A percentile compares a stretch with the other conserved stretches of the same genome.
phyloP scores from a whole-genome alignment of 305 asterid genomes.

The Fraxinus platypoda region DNA sequence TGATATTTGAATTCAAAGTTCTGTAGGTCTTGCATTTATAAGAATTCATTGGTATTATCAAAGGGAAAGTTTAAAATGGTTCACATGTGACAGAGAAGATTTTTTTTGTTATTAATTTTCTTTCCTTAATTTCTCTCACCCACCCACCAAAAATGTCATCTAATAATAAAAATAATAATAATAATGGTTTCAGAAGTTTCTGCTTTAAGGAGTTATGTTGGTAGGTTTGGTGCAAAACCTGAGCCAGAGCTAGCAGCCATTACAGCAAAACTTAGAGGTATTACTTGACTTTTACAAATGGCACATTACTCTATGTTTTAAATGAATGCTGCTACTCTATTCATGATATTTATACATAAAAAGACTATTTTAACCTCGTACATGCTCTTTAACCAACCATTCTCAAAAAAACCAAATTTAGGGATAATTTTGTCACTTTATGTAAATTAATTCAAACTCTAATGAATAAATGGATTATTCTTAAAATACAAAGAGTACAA shows the following conservation, averaged over 20 bases:
- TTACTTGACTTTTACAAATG: neutral
- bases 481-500: neutral
- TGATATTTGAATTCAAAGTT: constrained; percentile 16
- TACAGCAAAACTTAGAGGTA: neutral
- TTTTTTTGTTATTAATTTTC: neutral
- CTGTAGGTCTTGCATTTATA: neutral
- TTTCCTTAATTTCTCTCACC: constrained; percentile 20
- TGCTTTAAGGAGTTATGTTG: neutral
- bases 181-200: constrained; percentile 5
- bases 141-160: neutral
- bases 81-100: neutral
- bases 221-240: constrained; percentile 11
- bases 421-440: neutral
- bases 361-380: neutral
- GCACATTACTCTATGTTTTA: neutral
- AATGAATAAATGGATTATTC: neutral
- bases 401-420: neutral
- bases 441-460: neutral
- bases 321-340: neutral
- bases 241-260: constrained; percentile 14
- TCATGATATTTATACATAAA: neutral
- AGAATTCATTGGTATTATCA: neutral
- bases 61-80: neutral
- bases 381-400: neutral
- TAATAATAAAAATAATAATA: neutral